Evolutionary conservation across 305 asterid species (phyloP), one percentile per base, ranked within the genome.

Genomic region (Stenogyne calaminthoides): DNA sequence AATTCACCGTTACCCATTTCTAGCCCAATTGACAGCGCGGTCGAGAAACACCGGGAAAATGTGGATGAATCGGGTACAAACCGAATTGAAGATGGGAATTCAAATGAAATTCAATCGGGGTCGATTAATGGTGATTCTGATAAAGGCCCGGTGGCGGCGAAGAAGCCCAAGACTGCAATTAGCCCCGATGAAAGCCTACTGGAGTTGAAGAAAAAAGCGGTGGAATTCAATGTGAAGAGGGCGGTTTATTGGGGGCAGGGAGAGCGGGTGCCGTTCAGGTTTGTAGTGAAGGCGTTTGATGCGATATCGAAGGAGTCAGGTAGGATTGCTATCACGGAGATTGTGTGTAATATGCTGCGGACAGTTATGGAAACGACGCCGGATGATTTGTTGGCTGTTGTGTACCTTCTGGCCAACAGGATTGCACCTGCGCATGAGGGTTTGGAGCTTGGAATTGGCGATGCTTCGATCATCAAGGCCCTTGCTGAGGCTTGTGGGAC

Each of bases 381-480:
- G 0, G 92, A 87, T 74, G 99, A 92, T 80, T 79, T 92, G 76
- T 75, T 92, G 80, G 72, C 88, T 0, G 91, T 88, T 70, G 94
- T 95, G 47, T 92, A 95, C 84, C 91, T 95, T 66, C 75, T 84
- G 77, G 92, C 88, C 1, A 90, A 88, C 74, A 86, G 85, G 80
- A 87, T 92, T 70, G 96, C 96, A 9, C 80, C 98, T 14, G 95
- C 94, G 7, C 98, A 90, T 20, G 97, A 95, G 72, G 97, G 98
- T 40, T 70, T 92, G 86, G 96, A 95, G 86, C 99, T 95, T 64
- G 99, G 99, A 22, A 81, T 95, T 72, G 98, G 99, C 36, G 98
- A 90, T 69, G 84, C 93, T 75, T 86, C 91, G 4, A 87, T 90
- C 66, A 83, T 89, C 67, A 90, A 90, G 84, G 97, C 96, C n/a